These are phyloP conservation scores for Penicillium taxi DNA, from an alignment of 495 filamentous ascomycete genomes.

Conservation along the genomic window DNA sequence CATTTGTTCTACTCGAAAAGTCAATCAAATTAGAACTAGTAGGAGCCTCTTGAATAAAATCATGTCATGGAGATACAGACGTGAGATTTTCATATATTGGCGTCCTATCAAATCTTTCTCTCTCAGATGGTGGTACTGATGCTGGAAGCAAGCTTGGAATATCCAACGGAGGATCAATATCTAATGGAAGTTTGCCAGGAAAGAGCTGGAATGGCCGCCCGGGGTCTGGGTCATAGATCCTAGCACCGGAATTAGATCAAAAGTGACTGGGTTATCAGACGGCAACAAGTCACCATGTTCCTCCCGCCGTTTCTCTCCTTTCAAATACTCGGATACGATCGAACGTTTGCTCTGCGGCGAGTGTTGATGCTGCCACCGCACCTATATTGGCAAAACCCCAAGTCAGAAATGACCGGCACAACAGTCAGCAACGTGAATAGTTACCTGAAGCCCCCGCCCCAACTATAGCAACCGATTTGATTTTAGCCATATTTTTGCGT, in stretches of 20 bases:
- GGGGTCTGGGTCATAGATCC: conserved; percentile 3
- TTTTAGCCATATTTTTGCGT: background rate
- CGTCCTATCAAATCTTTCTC: background rate
- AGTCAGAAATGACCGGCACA: background rate
- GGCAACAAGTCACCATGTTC: conserved; percentile 1
- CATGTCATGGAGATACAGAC: background rate
- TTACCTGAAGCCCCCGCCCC: conserved; percentile 2
- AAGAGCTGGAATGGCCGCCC: background rate
- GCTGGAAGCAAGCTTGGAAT: background rate
- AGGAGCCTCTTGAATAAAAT: too few species aligned
- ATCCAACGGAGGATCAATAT: conserved; percentile 1
- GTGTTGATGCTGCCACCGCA: background rate
- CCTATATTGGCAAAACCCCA: background rate
- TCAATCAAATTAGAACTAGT: too few species aligned
- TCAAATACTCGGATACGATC: conserved; percentile 2
- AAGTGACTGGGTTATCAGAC: background rate
- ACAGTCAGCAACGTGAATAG: background rate
- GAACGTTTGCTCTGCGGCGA: background rate
- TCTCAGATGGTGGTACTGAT: background rate
- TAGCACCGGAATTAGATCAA: background rate
- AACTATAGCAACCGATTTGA: conserved; percentile 2
- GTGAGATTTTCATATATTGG: conserved; percentile 2
- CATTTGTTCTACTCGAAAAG: background rate
- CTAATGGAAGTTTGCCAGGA: background rate
- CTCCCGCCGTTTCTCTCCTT: conserved; percentile 2